Percentiles rank a stretch among this genome's conserved stretches.
phyloP scores from a whole-genome alignment of 2,329 filamentous ascomycete genomes.

The Aspergillus floridensis region DNA sequence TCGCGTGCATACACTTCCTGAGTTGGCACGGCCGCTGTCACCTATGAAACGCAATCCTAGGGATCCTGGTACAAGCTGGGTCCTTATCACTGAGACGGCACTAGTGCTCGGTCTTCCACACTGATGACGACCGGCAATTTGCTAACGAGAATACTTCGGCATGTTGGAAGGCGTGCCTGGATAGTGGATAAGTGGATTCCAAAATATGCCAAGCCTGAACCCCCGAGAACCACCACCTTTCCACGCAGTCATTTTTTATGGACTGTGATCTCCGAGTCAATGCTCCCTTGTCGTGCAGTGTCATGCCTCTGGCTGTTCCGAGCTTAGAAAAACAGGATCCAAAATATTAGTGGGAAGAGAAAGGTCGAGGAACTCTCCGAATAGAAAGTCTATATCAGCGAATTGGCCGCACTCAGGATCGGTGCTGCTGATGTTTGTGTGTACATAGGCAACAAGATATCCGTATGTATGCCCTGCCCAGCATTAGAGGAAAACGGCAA shows the following conservation, averaged over 20 bases:
- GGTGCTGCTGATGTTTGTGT: conserved; percentile 42
- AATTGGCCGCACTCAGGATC: conserved; percentile 39
- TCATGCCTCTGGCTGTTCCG: conserved; percentile 8
- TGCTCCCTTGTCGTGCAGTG: background rate
- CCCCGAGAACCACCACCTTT: background rate
- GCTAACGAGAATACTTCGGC: background rate
- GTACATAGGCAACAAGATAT: background rate
- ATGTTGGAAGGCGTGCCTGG: background rate
- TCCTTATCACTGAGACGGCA: no score
- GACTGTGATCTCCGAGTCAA: background rate
- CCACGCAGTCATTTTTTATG: background rate
- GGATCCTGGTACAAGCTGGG: no score
- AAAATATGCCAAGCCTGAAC: background rate
- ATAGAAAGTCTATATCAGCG: conserved; percentile 36
- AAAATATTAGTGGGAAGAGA: conserved; percentile 38
- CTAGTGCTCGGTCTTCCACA: no score
- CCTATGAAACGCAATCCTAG: background rate
- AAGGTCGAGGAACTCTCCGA: conserved; percentile 37
- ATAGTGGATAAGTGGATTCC: background rate
- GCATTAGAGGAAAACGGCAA: background rate
- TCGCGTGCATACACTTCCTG: background rate
- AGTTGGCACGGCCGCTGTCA: background rate
- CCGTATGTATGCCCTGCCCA: background rate
- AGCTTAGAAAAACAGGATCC: conserved; percentile 33
- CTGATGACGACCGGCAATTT: background rate